Evolutionary conservation across 495 filamentous ascomycete species (phyloP).

Genomic region (Cercophora scortea): DNA sequence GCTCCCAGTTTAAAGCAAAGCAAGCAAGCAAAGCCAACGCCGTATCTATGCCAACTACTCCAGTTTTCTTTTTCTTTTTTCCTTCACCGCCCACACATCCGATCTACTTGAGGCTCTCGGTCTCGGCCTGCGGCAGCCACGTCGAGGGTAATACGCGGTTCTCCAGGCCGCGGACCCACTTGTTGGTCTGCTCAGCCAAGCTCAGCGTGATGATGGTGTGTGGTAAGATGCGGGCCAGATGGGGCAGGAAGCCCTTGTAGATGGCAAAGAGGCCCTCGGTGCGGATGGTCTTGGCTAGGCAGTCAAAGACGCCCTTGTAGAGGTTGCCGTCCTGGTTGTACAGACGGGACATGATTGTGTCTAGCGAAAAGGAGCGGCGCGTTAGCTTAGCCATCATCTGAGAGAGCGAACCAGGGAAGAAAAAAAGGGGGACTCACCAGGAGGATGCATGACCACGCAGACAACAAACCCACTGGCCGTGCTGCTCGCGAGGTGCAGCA

Average conservation of each 20-base stretch:
- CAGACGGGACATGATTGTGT: conserved; percentile 97
- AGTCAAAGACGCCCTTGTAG: conserved; percentile 88
- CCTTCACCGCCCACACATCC: neutral
- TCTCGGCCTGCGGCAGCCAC: conserved; percentile 19
- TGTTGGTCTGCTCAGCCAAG: conserved; percentile 95
- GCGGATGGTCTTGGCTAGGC: conserved; percentile 78
- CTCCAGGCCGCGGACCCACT: conserved; percentile 74
- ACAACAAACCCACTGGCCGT: conserved; percentile 92
- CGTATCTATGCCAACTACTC: too few species aligned
- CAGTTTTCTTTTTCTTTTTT: too few species aligned
- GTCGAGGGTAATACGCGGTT: conserved; percentile 45
- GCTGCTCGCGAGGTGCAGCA: conserved; percentile 81
- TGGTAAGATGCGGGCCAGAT: conserved; percentile 87
- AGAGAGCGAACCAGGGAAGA: neutral
- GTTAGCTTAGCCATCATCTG: neutral
- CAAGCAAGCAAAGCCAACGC: neutral
- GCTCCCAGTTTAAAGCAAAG: neutral
- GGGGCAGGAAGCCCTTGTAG: conserved; percentile 96
- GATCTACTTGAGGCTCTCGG: neutral
- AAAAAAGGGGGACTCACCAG: conserved; percentile 48
- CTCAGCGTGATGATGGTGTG: conserved; percentile 91
- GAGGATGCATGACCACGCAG: conserved; percentile 96
- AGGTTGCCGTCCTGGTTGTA: conserved; percentile 99
- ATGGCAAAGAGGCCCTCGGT: conserved; percentile 90
- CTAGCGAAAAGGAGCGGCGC: conserved; percentile 30